Evolutionary conservation across 2,329 filamentous ascomycete species (phyloP), one percentile per base, ranked within the genome.

Genomic region (Beauveria asiatica): DNA sequence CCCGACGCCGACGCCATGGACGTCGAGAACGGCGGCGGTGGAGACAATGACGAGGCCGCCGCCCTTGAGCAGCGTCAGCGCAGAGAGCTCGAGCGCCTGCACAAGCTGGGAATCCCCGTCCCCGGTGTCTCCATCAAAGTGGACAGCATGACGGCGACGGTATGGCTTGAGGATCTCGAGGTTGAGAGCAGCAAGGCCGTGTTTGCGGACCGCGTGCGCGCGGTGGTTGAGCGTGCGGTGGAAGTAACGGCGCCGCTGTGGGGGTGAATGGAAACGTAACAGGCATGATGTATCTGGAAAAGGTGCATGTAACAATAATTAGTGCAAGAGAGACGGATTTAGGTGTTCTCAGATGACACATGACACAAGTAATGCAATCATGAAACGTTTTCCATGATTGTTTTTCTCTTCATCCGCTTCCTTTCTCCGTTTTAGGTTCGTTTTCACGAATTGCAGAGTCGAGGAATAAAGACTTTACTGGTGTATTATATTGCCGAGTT

Each of bases 91-190:
- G 85, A 89, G 62, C 80, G 93, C 16, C 78, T 97, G 52, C 90
- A 95, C 68, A 85, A 84, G 63, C 77, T 95, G 23, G 93, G 93
- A 2, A 93, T 97, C 37, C 92, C 93, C 0, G 91, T 97, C 0
- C 94, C 94, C 0, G 94, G 93, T 0, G 80, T 99, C 17, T 84
- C 88, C 63, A 91, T 99, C 73, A 86, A 83, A 67, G 88, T 97
- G 4, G 93, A 97, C 68, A 94, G 90, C 75, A 87, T 92, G 75
- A 80, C 88, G 57, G 94, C 93, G 7, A 89, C 85, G 63, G 87
- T 99, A 7, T 97, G 93, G 92, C 77, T 99, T 44, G 94, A 97
- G 78, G 85, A 89, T 66, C 74, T 97, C 49, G 91, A 96, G 67
- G 89, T 99, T 5, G 94, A 97, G 74, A 95, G 91, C 72, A 77